phyloP scores from a whole-genome alignment of 2,329 filamentous ascomycete species.

The Alternaria ventricosa region DNA sequence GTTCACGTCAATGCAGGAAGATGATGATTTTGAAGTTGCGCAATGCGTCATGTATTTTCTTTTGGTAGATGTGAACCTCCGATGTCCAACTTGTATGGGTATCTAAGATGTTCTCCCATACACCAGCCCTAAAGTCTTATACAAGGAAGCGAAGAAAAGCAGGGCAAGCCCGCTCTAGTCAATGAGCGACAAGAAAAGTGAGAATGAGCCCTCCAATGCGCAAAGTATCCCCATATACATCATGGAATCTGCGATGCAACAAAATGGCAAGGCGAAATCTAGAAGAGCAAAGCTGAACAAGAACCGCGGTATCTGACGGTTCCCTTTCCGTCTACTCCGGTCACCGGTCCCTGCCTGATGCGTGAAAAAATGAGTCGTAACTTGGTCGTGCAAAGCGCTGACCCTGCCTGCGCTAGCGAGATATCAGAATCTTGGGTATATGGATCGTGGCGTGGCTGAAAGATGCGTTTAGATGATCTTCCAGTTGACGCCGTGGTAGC shows the following conservation, averaged over 20 bases:
- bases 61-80: conserved; percentile 17
- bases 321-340: conserved; percentile 28
- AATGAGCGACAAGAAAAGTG: conserved; percentile 42
- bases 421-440: conserved; percentile 38
- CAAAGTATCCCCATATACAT: conserved; percentile 28
- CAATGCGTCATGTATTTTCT: conserved; percentile 13
- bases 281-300: conserved; percentile 19
- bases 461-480: conserved; percentile 28
- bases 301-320: conserved; percentile 5
- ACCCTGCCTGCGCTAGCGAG: conserved; percentile 49
- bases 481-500: conserved; percentile 33
- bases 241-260: conserved; percentile 19
- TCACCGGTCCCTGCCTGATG: conserved; percentile 30
- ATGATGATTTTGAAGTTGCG: conserved; percentile 5
- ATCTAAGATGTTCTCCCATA: conserved; percentile 21
- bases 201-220: not conserved
- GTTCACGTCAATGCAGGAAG: not conserved
- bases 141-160: conserved; percentile 29
- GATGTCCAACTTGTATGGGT: conserved; percentile 23
- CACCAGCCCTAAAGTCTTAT: conserved; percentile 32
- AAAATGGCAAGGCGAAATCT: conserved; percentile 8
- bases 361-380: conserved; percentile 37
- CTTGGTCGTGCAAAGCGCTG: conserved; percentile 50
- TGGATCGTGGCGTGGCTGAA: conserved; percentile 28
- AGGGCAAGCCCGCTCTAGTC: not conserved